Conservation (phyloP, 306 rosid species). For the Glycine latifolia region DNA sequence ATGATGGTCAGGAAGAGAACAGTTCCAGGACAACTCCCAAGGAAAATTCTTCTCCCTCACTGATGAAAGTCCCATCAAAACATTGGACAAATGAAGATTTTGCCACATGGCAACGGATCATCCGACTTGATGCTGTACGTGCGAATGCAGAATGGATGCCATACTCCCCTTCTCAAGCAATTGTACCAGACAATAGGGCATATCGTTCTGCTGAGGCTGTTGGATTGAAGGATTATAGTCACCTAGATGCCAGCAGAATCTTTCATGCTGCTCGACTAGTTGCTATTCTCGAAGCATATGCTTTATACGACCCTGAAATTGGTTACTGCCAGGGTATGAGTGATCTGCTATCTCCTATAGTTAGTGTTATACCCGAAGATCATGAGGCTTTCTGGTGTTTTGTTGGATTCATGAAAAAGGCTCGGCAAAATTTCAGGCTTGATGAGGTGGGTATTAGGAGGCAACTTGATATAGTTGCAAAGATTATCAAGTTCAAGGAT, state of each 20-base stretch:
- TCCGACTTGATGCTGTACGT: slow-evolving; percentile 95
- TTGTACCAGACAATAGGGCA: slow-evolving; percentile 72
- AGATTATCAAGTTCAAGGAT: slow-evolving; percentile 86
- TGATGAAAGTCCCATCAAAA: slow-evolving; percentile 58
- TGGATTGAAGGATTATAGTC: slow-evolving; percentile 93
- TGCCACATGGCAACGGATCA: slow-evolving; percentile 94
- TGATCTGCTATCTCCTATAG: slow-evolving; percentile 93
- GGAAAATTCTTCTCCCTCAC: slow-evolving; percentile 69
- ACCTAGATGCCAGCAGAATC: slow-evolving; percentile 82
- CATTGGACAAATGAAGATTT: slow-evolving; percentile 72
- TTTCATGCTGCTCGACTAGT: slow-evolving; percentile 94
- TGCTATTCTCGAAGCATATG: slow-evolving; percentile 98
- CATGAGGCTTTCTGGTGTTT: slow-evolving; percentile 99
- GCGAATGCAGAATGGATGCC: slow-evolving; percentile 93
- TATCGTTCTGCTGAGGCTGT: slow-evolving; percentile 82
- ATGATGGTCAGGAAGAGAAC: slow-evolving; percentile 65
- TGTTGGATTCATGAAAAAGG: slow-evolving; percentile 99
- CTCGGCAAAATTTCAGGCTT: slow-evolving; percentile 97
- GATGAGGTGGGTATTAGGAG: slow-evolving; percentile 96
- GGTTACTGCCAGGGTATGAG: slow-evolving; percentile 99
- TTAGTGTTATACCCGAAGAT: slow-evolving; percentile 82
- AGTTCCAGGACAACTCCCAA: slow-evolving; percentile 57
- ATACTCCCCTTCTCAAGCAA: slow-evolving; percentile 70
- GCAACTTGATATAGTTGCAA: slow-evolving; percentile 88
- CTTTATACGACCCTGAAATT: slow-evolving; percentile 91